A percentile compares a stretch with the other conserved stretches of the same genome.
Conservation (phyloP, 768 basidiomycete genomes). For the Rhizopogon salebrosus region DNA sequence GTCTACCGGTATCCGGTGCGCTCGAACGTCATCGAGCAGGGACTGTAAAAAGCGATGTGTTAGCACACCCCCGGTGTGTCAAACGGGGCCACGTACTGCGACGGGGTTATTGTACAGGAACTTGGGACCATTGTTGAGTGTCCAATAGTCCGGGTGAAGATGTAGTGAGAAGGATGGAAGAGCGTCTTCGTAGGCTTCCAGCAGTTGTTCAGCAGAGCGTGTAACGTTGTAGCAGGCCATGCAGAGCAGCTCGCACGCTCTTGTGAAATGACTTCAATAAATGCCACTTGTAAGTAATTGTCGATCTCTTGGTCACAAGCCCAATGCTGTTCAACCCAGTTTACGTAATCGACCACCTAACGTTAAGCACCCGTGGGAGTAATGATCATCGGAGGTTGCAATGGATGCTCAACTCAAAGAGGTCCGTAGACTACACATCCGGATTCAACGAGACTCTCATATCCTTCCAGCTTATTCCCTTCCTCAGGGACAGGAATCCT, state of each 20-base stretch:
- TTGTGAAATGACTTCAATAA: neutral
- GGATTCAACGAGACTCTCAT: constrained; percentile 10
- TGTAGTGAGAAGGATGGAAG: constrained; percentile 78
- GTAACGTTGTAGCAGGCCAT: constrained; percentile 77
- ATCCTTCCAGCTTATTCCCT: constrained; percentile 61
- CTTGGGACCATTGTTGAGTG: constrained; percentile 75
- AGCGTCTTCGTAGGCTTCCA: constrained; percentile 48
- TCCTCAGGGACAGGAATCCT: constrained; percentile 82
- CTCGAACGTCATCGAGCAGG: constrained; percentile 77
- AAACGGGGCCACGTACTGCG: constrained; percentile 37
- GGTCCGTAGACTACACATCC: constrained; percentile 19
- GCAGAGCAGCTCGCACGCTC: neutral
- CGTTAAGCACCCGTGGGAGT: constrained; percentile 19
- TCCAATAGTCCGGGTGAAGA: constrained; percentile 77
- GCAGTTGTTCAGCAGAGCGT: constrained; percentile 54
- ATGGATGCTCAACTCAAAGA: constrained; percentile 37
- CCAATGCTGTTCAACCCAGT: neutral
- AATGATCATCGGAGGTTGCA: neutral
- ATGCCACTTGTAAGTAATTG: neutral
- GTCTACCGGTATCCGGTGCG: constrained; percentile 80
- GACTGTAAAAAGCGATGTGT: constrained; percentile 38
- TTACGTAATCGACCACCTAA: constrained; percentile 19
- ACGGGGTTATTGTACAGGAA: constrained; percentile 77
- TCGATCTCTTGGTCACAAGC: neutral
- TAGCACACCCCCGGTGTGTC: neutral